Evolutionary conservation across 2,329 filamentous ascomycete species (phyloP).

Genomic region (Talaromyces sp.): DNA sequence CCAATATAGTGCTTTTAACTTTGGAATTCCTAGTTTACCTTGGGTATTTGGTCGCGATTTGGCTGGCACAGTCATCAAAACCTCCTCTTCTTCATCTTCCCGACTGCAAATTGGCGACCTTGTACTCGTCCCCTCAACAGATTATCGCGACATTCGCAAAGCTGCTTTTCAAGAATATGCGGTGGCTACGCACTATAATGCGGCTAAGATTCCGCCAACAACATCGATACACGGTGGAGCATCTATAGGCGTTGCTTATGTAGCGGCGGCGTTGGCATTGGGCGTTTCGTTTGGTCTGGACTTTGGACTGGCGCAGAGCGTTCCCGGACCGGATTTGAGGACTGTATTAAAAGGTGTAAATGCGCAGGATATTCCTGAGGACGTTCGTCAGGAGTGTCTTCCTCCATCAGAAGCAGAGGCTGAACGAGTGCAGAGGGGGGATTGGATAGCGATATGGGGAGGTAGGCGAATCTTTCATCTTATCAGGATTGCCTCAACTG

Average conservation of each 20-base stretch:
- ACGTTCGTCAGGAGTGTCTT: conserved; percentile 62
- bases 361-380: conserved; percentile 53
- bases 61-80: conserved; percentile 58
- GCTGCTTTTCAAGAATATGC: conserved; percentile 67
- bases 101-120: conserved; percentile 55
- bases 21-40: conserved; percentile 62
- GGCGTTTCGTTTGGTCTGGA: conserved; percentile 66
- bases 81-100: conserved; percentile 36
- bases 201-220: conserved; percentile 54
- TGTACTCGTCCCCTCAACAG: conserved; percentile 54
- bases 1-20: conserved; percentile 58
- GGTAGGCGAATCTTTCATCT: conserved; percentile 36
- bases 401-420: conserved; percentile 40
- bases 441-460: conserved; percentile 72
- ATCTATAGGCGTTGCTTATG: conserved; percentile 65
- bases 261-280: conserved; percentile 61
- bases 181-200: conserved; percentile 60
- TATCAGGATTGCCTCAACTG: neutral
- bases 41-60: conserved; percentile 66
- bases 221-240: conserved; percentile 54
- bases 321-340: conserved; percentile 11
- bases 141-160: conserved; percentile 68
- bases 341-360: conserved; percentile 1
- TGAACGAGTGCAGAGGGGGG: conserved; percentile 55
- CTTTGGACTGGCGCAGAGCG: conserved; percentile 38